Conservation (phyloP, 352 stramenopile species). For the Thraustochytrium aureum region DNA sequence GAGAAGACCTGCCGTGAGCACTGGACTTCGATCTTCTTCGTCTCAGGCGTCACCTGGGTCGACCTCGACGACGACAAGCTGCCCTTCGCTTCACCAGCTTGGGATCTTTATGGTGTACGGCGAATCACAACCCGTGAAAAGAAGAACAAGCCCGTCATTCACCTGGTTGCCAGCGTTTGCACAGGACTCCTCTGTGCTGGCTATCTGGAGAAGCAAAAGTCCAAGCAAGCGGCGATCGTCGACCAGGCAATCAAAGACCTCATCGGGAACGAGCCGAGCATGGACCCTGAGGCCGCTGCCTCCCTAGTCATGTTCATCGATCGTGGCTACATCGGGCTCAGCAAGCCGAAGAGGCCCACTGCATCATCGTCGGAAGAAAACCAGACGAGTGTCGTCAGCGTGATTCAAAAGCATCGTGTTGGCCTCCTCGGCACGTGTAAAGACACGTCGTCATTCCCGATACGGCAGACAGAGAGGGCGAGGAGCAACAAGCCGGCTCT, state of each 20-base stretch:
- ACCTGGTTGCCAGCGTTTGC: neutral
- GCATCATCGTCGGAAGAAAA: neutral
- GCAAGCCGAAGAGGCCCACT: too few species aligned
- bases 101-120: neutral
- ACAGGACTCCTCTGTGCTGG: neutral
- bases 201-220: neutral
- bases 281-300: neutral
- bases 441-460: neutral
- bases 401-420: neutral
- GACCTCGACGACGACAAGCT: constrained; percentile 15
- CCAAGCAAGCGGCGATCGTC: neutral
- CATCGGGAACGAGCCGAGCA: neutral
- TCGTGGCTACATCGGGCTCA: neutral
- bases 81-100: neutral
- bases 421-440: neutral
- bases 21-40: neutral
- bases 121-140: neutral
- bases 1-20: neutral
- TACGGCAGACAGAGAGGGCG: neutral
- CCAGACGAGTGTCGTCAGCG: neutral
- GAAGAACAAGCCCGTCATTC: neutral
- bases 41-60: neutral
- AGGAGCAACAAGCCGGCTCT: neutral
- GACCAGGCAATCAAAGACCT: neutral
- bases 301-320: neutral